Conservation (phyloP, 345 rosid species). For the Firmiana major region DNA sequence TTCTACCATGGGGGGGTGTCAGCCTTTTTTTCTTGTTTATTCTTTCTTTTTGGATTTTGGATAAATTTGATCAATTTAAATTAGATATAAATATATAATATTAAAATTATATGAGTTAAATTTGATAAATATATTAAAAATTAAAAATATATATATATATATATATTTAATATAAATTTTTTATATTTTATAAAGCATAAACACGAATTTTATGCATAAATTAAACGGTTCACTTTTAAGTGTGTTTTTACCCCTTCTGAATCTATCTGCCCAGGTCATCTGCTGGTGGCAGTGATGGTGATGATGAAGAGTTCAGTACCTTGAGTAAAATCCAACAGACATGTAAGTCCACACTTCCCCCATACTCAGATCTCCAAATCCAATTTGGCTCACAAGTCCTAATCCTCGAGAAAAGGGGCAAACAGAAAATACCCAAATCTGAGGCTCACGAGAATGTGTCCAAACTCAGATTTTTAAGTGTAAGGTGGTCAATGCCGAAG, state of each 20-base stretch:
- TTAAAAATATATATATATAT: no score
- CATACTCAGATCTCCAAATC: neutral
- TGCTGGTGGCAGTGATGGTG: constrained; percentile 3
- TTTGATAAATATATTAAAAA: no score
- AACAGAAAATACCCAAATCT: neutral
- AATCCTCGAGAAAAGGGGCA: constrained; percentile 7
- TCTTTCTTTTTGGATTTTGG: neutral
- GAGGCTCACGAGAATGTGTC: neutral
- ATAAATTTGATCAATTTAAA: no score
- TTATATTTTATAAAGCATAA: no score
- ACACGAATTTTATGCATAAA: no score
- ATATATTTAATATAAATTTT: no score
- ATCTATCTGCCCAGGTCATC: neutral
- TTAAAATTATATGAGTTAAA: no score
- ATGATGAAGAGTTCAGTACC: constrained; percentile 12
- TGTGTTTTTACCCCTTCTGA: neutral
- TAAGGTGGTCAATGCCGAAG: neutral
- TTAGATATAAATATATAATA: no score
- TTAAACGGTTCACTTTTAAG: no score
- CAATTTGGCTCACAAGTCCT: constrained; percentile 5
- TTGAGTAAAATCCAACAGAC: neutral
- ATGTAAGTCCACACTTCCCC: neutral
- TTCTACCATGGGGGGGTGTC: neutral
- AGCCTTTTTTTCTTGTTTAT: neutral
- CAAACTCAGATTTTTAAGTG: neutral